Base-by-base conservation (phyloP, 257 asterid genomes). In the Euphrasia confusa region DNA sequence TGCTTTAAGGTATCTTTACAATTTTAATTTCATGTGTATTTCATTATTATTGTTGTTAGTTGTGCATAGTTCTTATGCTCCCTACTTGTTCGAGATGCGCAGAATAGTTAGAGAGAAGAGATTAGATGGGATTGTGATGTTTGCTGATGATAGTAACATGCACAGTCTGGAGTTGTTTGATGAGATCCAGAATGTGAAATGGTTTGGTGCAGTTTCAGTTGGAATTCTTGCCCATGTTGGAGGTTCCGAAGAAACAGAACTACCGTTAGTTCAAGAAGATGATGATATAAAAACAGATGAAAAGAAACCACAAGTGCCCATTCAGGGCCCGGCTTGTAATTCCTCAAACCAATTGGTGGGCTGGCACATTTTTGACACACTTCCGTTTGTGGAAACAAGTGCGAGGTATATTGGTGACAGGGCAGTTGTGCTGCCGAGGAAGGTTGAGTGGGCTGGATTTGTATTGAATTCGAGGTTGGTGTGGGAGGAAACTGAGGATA, bases 61-160 rank as follows among this genome's bases (percentile, higher is more conserved):
- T 12, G 59, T n/a, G n/a, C 58, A 55, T 68, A 15, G 61, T 33
- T 47, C 62, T 66, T 50, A 73, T 63, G 58, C 35, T 63, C 26
- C 54, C 26, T 5, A 55, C 68, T 15, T 61, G 53, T 69, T 70
- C 50, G 32, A 32, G 40, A 64, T 65, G 60, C 54, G 71, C 89
- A 90, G 97, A 64, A 69, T 78, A 65, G 88, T 90, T 55, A 81
- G 89, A 69, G 95, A 87, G 65, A 73, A 78, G 79, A 82, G 69
- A 56, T 67, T 93, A 65, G 97, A 93, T 66, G 99, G 99, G 33
- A 69, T 93, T 50, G 89, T 93, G 72, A 69, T 93, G 77, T 93
- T 93, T 85, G 94, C 85, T 0, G 99, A 93, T 77, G 99, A 93
- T 69, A 90, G 99, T 74, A 93, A 93, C 74, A 89, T 93, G 99